Evolutionary conservation across 768 basidiomycete species (phyloP), one percentile per base, ranked within the genome.

Genomic region (Pisolithus sp.): DNA sequence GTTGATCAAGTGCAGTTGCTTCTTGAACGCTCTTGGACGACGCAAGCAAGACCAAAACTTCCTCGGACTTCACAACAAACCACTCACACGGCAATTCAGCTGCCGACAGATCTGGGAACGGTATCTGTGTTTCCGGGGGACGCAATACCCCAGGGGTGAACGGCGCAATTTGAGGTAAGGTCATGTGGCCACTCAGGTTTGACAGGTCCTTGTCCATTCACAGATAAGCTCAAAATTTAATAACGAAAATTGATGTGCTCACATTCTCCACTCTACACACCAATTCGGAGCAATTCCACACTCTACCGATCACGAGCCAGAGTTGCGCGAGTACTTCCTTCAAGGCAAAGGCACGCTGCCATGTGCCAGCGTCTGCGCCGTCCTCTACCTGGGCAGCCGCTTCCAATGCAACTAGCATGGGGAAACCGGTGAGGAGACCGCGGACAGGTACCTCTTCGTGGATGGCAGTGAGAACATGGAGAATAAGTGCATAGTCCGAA

Each of bases 331-430:
- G 59, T 31, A 89, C 62, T 60, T 85, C 83, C 54, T 77, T 81
- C 38, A 93, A 75, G 4, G 76, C 77, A 51, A 66, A 71, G 23
- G 73, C 70, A 53, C 81, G 80, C 55, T 72, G 72, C 20, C 68
- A 62, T 24, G 62, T 63, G n/a, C 67, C 65, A 42, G 62, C 49
- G 53, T 79, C 73, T 30, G 70, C 67, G 10, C 62, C 60, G 17
- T 73, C 71, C n/a, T 73, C 72, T 24, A 73, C 58, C 31, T 73
- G 72, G 4, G 78, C 70, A 9, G 79, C 79, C 7, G 60, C 66
- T 50, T 89, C 80, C 46, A 95, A 66, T 2, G 88, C 83, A n/a
- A 90, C 63, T 24, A 96, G 67, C 89, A 96, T 93, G 5, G 93
- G 93, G 31, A 90, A 69, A 20, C 91, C 89, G 2, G 83, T 81